Conservation (phyloP, 2,329 filamentous ascomycete genomes). For the Chalara sp. region DNA sequence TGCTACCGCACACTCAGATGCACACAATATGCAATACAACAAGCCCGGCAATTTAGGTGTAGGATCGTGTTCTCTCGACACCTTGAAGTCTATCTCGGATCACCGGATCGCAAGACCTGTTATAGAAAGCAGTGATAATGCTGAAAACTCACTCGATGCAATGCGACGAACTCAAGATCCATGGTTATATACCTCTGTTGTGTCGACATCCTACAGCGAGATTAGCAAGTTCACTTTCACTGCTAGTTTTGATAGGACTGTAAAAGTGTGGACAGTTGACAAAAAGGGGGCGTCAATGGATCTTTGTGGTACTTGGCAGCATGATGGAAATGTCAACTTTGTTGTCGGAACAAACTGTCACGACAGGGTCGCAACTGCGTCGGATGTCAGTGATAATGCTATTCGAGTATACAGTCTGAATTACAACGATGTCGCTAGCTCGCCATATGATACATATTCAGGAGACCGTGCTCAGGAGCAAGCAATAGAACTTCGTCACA, state of each 20-base stretch:
- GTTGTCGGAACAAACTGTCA: constrained; percentile 42
- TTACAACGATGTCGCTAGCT: constrained; percentile 27
- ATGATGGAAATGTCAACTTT: constrained; percentile 55
- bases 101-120: constrained; percentile 50
- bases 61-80: constrained; percentile 39
- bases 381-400: constrained; percentile 46
- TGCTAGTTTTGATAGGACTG: constrained; percentile 54
- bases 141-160: constrained; percentile 47
- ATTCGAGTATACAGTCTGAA: constrained; percentile 49
- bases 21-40: constrained; percentile 60
- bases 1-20: constrained; percentile 55
- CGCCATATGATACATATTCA: constrained; percentile 21
- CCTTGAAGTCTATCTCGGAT: constrained; percentile 44
- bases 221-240: constrained; percentile 44
- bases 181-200: constrained; percentile 59
- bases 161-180: constrained; percentile 54
- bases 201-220: constrained; percentile 50
- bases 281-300: constrained; percentile 35
- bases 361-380: constrained; percentile 50
- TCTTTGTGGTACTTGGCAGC: constrained; percentile 44
- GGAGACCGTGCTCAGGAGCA: constrained; percentile 19
- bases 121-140: constrained; percentile 33
- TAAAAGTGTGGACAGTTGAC: constrained; percentile 50
- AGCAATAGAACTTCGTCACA: constrained; percentile 13
- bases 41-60: constrained; percentile 55